A percentile compares a stretch with the other conserved stretches of the same genome.
Conservation (phyloP, 1,284 basidiomycete genomes). For the Salmacisia buchloeana region DNA sequence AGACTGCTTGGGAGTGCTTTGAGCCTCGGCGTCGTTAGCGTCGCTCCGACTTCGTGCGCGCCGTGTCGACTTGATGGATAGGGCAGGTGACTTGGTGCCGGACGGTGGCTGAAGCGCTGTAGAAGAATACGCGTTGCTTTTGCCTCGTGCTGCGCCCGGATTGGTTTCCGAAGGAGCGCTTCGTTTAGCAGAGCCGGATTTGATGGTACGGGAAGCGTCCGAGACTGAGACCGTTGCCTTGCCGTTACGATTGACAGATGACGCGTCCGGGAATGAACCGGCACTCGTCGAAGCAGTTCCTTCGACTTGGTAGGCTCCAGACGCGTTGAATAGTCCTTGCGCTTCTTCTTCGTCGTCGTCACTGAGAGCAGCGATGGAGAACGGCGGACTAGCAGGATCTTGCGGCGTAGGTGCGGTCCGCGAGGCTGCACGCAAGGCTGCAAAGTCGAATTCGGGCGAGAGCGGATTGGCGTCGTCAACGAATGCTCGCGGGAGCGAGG, state of each 20-base stretch:
- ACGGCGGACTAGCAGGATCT: conserved; percentile 27
- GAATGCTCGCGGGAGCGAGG: conserved; percentile 11
- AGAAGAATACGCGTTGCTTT: not conserved
- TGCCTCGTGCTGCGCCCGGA: not conserved
- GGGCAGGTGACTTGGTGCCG: not conserved
- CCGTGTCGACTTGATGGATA: not conserved
- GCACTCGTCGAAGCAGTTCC: too few species aligned
- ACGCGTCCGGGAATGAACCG: not conserved
- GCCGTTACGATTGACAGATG: too few species aligned
- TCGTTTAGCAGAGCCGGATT: not conserved
- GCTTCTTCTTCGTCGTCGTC: conserved; percentile 22
- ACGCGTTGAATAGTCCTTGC: conserved; percentile 17
- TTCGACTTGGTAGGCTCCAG: too few species aligned
- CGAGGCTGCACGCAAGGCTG: not conserved
- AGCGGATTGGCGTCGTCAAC: not conserved
- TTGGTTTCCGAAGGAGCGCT: not conserved
- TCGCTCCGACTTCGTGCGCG: not conserved
- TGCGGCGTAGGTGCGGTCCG: conserved; percentile 14
- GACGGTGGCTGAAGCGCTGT: not conserved
- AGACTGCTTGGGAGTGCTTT: too few species aligned
- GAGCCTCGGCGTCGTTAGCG: too few species aligned
- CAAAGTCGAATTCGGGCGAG: conserved; percentile 8
- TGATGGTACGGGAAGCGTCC: not conserved
- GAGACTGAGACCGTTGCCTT: too few species aligned
- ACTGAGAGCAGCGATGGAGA: conserved; percentile 35